These are phyloP conservation scores for Oryza coarctata DNA, from an alignment of 176 grass and related monocot genomes.

Conservation along the genomic window DNA sequence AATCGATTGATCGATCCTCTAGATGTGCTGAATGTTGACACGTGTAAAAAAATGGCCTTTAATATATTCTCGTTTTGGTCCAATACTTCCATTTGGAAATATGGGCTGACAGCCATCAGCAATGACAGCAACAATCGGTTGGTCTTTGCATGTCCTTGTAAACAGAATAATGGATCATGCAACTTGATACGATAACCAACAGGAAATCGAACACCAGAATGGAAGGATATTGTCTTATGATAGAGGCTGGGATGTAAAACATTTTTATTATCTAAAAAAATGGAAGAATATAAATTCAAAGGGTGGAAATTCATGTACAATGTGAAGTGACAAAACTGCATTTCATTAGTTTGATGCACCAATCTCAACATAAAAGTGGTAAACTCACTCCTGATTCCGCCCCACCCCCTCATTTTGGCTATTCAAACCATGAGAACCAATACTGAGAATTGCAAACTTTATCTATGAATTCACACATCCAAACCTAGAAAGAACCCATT, in stretches of 20 bases:
- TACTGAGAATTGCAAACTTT: neutral
- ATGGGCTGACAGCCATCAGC: neutral
- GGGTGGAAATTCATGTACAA: neutral
- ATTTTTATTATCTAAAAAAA: no score
- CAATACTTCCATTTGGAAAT: neutral
- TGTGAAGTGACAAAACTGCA: neutral
- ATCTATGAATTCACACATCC: neutral
- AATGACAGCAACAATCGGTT: neutral
- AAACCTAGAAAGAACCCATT: neutral
- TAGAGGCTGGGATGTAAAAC: no score
- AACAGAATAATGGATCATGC: neutral
- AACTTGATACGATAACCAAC: neutral
- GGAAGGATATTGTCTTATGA: no score
- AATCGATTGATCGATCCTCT: neutral
- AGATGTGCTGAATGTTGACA: neutral
- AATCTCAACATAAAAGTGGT: neutral
- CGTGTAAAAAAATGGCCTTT: neutral
- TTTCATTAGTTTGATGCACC: neutral
- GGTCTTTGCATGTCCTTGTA: neutral
- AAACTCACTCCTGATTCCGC: neutral
- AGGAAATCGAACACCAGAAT: neutral
- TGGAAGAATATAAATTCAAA: neutral
- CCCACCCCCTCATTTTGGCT: neutral
- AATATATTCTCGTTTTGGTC: neutral
- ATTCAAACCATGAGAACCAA: conserved; percentile 1